Base-by-base conservation (phyloP, 768 basidiomycete genomes). In the Boletus bicolor region DNA sequence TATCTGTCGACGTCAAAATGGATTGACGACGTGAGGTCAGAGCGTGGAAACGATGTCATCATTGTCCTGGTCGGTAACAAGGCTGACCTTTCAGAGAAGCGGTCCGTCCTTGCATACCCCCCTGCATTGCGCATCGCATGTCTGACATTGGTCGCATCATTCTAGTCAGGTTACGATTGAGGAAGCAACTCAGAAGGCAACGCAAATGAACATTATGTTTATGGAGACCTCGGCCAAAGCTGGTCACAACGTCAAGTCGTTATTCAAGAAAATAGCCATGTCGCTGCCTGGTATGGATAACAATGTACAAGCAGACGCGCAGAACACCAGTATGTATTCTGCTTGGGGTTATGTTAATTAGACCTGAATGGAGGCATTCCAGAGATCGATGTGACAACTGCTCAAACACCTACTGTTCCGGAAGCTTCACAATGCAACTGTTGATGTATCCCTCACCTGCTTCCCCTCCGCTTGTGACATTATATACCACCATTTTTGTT, bases 141-240 rank as follows among this genome's bases (percentile, higher is more conserved):
- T 54, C 54, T 55, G 34, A 61, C 38, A 24, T 24, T 37, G 49
- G 46, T 53, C 58, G 54, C 44, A 38, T 62, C 37, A n/a, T 51
- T 53, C 35, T 65, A 99, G 96, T 54, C 95, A 99, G 85, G 96
- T 99, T n/a, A 98, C 96, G 8, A 79, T 95, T 5, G 97, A 99
- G 70, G 97, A 98, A 69, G 93, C 96, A 11, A 96, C 95, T 26
- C 84, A 86, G 44, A 93, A 93, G 68, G 82, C 94, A 14, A 87
- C 91, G 44, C 87, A 96, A 70, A 76, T 97, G 59, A 88, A 87
- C 65, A 92, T 98, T 62, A 92, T 98, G 88, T 97, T 96, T 69
- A 98, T 98, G 88, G 97, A 99, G 75, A 98, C 97, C 9, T 97
- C 93, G 30, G 97, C 97, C 32, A 99, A 99, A 72, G 97, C 97